Evolutionary conservation across 2,329 filamentous ascomycete genomes (phyloP).

Genomic region (Fusarium keratoplasticum): DNA sequence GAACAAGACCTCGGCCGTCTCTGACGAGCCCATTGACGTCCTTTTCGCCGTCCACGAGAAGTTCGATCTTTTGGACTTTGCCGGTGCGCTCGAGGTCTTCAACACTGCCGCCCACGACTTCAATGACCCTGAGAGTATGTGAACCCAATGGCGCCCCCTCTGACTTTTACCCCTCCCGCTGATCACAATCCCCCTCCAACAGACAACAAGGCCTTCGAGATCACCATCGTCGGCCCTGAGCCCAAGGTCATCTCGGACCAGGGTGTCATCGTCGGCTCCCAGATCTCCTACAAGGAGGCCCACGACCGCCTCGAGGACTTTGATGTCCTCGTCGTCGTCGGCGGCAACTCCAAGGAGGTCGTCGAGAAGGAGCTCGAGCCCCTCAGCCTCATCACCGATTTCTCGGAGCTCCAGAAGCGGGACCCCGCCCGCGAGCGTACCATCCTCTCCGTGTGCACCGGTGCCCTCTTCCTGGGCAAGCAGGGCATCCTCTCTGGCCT

Average conservation of each 20-base stretch:
- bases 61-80: conserved; percentile 70
- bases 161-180: conserved; percentile 39
- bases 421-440: conserved; percentile 85
- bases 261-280: conserved; percentile 77
- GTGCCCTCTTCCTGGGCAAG: conserved; percentile 80
- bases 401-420: conserved; percentile 82
- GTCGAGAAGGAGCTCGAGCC: conserved; percentile 77
- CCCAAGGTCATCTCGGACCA: conserved; percentile 68
- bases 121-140: conserved; percentile 63
- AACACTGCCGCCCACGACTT: conserved; percentile 63
- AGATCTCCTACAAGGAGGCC: conserved; percentile 83
- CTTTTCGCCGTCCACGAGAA: conserved; percentile 71
- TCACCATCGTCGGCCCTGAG: conserved; percentile 66
- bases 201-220: conserved; percentile 69
- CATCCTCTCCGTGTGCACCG: conserved; percentile 83
- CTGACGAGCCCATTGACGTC: conserved; percentile 69
- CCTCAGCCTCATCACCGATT: conserved; percentile 78
- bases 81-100: conserved; percentile 66
- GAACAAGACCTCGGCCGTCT: conserved; percentile 68
- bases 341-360: conserved; percentile 73
- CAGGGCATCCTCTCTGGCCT: conserved; percentile 82
- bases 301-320: conserved; percentile 79
- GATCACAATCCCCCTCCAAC: conserved; percentile 30
- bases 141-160: conserved; percentile 9
- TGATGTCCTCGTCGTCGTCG: conserved; percentile 82